Percentiles rank a stretch among this genome's conserved stretches.
phyloP scores from a whole-genome alignment of 169 alveolate species.

The Neospora caninum region DNA sequence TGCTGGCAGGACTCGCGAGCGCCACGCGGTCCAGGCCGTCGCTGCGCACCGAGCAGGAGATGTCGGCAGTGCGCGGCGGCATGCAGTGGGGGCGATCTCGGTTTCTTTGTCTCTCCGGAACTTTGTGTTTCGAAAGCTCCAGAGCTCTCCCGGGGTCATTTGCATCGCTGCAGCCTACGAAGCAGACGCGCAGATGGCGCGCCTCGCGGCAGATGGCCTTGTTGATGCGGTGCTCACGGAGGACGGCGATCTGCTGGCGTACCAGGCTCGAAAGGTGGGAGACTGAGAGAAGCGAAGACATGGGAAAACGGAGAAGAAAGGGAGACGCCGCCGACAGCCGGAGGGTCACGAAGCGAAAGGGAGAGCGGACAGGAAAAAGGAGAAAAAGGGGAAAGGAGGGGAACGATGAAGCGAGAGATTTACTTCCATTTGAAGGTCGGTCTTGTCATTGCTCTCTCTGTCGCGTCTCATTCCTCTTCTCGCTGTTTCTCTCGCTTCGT shows the following conservation, averaged over 20 bases:
- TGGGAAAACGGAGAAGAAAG: not conserved
- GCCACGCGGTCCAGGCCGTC: not conserved
- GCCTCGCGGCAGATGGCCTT: not conserved
- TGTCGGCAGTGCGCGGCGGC: not conserved
- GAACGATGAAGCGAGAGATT: too few relatives aligned
- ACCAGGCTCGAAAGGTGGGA: not conserved
- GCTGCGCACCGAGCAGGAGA: not conserved
- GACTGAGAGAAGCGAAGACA: not conserved
- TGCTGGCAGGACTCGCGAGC: not conserved
- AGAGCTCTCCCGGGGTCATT: not conserved
- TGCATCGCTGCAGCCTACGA: not conserved
- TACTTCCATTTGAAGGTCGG: too few relatives aligned
- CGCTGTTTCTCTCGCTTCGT: too few relatives aligned
- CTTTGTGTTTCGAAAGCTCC: not conserved
- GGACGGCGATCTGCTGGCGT: not conserved
- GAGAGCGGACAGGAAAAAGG: too few relatives aligned
- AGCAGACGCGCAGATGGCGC: conserved; percentile 1
- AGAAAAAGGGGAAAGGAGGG: too few relatives aligned
- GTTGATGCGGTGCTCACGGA: not conserved
- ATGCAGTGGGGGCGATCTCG: not conserved
- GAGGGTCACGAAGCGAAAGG: not conserved
- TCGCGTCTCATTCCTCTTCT: too few relatives aligned
- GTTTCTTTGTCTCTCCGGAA: not conserved
- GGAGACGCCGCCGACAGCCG: not conserved
- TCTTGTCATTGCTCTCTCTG: too few relatives aligned